A percentile compares a stretch with the other conserved stretches of the same genome.
Conservation (phyloP, 176 grass and related monocot genomes). For the Tillandsia leiboldiana region DNA sequence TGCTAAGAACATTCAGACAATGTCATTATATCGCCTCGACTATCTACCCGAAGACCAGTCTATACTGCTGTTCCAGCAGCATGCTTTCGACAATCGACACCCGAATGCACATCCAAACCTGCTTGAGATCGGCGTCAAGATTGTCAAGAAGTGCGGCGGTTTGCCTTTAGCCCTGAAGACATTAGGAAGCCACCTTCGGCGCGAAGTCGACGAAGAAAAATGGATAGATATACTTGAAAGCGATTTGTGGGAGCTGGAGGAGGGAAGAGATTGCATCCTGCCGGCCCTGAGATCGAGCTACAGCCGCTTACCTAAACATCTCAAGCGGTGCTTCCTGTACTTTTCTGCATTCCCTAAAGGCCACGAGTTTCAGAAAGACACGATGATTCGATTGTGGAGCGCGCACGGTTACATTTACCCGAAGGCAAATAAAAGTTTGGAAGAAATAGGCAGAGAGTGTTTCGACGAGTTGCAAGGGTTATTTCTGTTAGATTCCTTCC, state of each 20-base stretch:
- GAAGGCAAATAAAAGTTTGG: neutral
- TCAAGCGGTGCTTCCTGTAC: slow-evolving; percentile 36
- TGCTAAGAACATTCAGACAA: slow-evolving; percentile 16
- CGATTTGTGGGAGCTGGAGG: slow-evolving; percentile 35
- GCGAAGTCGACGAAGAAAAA: slow-evolving; percentile 4
- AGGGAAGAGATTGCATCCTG: slow-evolving; percentile 7
- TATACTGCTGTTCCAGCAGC: slow-evolving; percentile 23
- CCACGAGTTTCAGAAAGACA: slow-evolving; percentile 16
- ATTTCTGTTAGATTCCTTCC: slow-evolving; percentile 16
- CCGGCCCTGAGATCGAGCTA: slow-evolving; percentile 39
- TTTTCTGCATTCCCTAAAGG: slow-evolving; percentile 34
- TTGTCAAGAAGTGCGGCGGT: slow-evolving; percentile 30
- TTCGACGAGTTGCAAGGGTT: slow-evolving; percentile 30
- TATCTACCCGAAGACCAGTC: slow-evolving; percentile 13
- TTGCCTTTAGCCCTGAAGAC: slow-evolving; percentile 37
- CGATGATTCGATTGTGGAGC: slow-evolving; percentile 36
- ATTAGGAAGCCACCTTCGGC: slow-evolving; percentile 17
- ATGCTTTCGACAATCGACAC: slow-evolving; percentile 21
- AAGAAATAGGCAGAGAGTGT: slow-evolving; percentile 17
- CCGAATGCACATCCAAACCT: neutral
- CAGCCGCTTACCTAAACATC: slow-evolving; percentile 10
- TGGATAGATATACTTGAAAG: slow-evolving; percentile 35
- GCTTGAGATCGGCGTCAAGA: slow-evolving; percentile 9
- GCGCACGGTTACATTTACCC: slow-evolving; percentile 29
- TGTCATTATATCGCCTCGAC: neutral